Evolutionary conservation across 306 rosid genomes (phyloP), one percentile per base, ranked within the genome.

Genomic region (Sicyos baderoa): DNA sequence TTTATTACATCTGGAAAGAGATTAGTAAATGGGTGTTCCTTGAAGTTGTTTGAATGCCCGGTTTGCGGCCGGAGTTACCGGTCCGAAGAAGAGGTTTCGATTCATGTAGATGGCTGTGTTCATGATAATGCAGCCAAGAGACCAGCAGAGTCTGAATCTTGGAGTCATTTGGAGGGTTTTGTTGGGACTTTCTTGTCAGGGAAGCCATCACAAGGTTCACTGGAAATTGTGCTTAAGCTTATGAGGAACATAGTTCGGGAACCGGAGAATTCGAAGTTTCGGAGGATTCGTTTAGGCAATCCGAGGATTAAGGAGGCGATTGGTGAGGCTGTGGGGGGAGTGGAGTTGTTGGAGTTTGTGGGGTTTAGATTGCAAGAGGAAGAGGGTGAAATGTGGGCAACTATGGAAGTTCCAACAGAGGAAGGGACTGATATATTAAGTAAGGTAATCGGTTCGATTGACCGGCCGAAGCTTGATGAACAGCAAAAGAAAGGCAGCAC

Each of bases 331-430:
- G 76, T 59, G 0, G 97, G 99, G 6, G 99, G 99, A 49, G 51
- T 84, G 68, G 97, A 94, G 79, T 78, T 94, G 88, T 73, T 94
- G 78, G 82, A 88, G 64, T 76, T 78, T 67, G 77, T 88, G 4
- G 97, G 99, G 0, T 90, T 94, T 77, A 79, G 79, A 9, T 82
- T 88, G 55, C 77, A 23, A 77, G 95, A 89, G 49, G 97, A 90
- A 77, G 86, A 85, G 55, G 97, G 83, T n/a, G 99, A 94, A 57
- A 86, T 86, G 73, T 94, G 96, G 96, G 96, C 90, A 0, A 62
- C 79, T 57, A 88, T 94, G 90, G 96, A 83, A 63, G 84, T 82
- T 68, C 97, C 96, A 48, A 35, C 51, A 0, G 82, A 78, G 79
- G 90, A 85, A 22, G 77, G 70, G 45, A 54, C 83, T 14, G 62